Base-by-base conservation (phyloP, 164 flowering plant genomes). In the Dillenia turbinata region DNA sequence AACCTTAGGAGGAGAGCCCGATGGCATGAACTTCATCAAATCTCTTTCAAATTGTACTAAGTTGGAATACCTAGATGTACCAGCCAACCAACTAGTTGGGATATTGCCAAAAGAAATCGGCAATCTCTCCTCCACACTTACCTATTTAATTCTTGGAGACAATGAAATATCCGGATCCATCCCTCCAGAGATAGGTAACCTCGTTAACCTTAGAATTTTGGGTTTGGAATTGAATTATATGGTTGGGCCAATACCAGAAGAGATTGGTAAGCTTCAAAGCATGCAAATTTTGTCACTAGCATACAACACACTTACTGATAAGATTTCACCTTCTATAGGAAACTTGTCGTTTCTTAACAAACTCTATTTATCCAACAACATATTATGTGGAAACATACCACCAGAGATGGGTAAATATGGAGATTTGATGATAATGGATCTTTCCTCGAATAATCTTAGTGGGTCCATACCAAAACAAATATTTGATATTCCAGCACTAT, bases 191-290 rank as follows among this genome's bases (percentile, higher is more conserved):
- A 58, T 58, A 9, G 40, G 10, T 10, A 47, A 46, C 12, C 33
- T 58, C 1, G 16, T 6, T 13, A 17, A 16, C 15, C 53, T 67
- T 10, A 47, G 49, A 10, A 9, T 9, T 15, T 9, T 68, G 47
- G 16, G 6, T 55, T 33, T 60, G 19, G 0, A 12, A 2, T 14
- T 54, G 7, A 67, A 67, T 54, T 12, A 0, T 12, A 43, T 67
- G 15, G 43, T 13, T 43, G 61, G 71, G 3, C 44, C 9, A n/a
- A 63, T 69, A 16, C 63, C 67, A 8, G 26, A 8, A 26, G 55
- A 22, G 47, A 12, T 52, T 62, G 44, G 47, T 24, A 12, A 69
- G 46, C n/a, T 63, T 52, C 8, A 15, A 2, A 52, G 19, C 2
- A 2, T 52, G 1, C 52, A 50, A 50, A 11, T 6, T 2, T 13